Conservation (phyloP, 441 rosid genomes). For the Omphalea diandra region DNA sequence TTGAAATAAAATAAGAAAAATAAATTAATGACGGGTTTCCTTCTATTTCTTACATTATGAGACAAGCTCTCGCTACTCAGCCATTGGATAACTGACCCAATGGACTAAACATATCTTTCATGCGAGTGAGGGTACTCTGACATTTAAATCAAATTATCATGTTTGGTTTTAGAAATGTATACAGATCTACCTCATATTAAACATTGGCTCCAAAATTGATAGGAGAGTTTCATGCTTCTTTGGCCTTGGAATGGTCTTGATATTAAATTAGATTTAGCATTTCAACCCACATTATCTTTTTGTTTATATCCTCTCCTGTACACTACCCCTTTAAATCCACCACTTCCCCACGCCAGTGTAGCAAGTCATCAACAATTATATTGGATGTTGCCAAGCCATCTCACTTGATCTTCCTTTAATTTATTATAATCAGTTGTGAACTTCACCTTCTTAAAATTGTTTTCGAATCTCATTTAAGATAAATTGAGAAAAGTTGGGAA, state of each 20-base stretch:
- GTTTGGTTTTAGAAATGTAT: neutral
- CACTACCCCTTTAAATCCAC: neutral
- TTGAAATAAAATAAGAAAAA: neutral
- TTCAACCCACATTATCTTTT: neutral
- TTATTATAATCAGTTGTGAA: neutral
- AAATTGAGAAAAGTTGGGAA: neutral
- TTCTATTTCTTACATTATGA: neutral
- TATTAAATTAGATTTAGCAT: neutral
- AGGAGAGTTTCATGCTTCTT: neutral
- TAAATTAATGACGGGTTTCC: neutral
- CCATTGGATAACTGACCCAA: neutral
- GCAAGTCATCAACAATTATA: neutral
- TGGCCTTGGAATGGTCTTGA: neutral
- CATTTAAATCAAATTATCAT: neutral
- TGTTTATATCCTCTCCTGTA: neutral
- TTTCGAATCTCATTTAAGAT: neutral
- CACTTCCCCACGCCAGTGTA: neutral
- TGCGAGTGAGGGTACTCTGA: neutral
- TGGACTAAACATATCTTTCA: neutral
- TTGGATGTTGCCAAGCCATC: neutral
- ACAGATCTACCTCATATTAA: no score
- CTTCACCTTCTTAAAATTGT: neutral
- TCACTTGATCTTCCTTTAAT: neutral
- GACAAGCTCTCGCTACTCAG: neutral
- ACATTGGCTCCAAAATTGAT: neutral